Evolutionary conservation across 2,329 filamentous ascomycete genomes (phyloP), one percentile per base, ranked within the genome.

Genomic region (Nectriaceae sp.): DNA sequence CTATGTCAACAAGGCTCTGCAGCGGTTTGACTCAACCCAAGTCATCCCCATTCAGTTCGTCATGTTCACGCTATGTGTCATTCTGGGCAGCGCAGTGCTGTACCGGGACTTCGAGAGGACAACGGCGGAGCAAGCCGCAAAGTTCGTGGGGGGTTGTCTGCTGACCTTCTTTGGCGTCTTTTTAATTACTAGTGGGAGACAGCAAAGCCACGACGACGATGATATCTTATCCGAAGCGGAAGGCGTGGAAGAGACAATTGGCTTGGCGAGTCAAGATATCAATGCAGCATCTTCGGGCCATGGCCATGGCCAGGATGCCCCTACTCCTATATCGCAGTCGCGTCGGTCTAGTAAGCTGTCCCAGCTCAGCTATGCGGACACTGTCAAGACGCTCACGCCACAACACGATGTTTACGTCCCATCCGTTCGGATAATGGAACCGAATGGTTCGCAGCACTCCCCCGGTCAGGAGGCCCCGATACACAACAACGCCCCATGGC

Each of bases 1-100:
- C 65, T 99, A 97, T 66, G 82, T 99, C 66, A 99, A 97, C 73
- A 89, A 80, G 57, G 79, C 81, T 1, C 76, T 99, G 44, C 92
- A 97, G 67, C 85, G 89, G 40, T 99, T 97, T 73, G 90, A 97
- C 69, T 96, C 94, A 5, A 99, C 94, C 0, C 91, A 97, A 67
- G 94, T 99, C 59, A 99, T 99, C 54, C 94, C 94, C 0, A 94
- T 94, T 13, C 94, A 99, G 64, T 99, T 99, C 61, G 94, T 99
- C 42, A 82, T 95, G 54, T 99, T 99, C 68, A 99, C 94, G 0
- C 78, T 99, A 6, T 96, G 89, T 5, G 94, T 97, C 54, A 97
- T 99, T 59, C 79, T 96, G 43, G 94, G 94, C 47, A 97, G 92
- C 62, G 93, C 93, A 1, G 80, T 99, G 8, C 74, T 99, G 5